Base-by-base conservation (phyloP, 371 early-diverging fungal species). In the Coemansia sp. region DNA sequence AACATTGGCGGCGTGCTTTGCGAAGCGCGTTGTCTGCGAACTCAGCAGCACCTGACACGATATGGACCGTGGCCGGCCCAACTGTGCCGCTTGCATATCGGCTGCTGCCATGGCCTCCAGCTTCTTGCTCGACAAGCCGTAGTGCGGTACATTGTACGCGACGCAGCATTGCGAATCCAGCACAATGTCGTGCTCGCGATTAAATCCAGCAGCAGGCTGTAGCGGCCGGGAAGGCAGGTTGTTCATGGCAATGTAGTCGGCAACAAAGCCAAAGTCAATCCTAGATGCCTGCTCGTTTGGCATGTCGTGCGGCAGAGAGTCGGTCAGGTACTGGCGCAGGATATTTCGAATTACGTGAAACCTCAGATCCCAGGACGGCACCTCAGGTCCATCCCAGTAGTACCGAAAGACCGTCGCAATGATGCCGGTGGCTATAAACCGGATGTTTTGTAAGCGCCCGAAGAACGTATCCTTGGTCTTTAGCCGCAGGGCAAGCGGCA, bases 1-100 rank as follows among this genome's bases (percentile, higher is more conserved):
- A 7, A 5, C 4, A 2, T 52, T 4, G 8, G 40, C 13, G 8
- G 9, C n/a, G 16, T 20, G 40, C 3, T 40, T 6, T 30, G 26
- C 52, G 36, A 41, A 47, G 40, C 55, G 11, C 1, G 31, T 31
- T 0, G 26, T 32, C n/a, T 48, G 49, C 6, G 64, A 10, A 7
- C 73, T 68, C 1, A 64, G 20, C 6, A 73, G 56, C 2, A 67
- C 41, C 55, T 73, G 73, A 51, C 68, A 73, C 5, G 73, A 67
- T 1, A 73, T 57, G 8, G 13, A 48, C 16, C 73, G 68, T 36
- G 58, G 57, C 1, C 45, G 40, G 14, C 55, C 53, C 3, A 36
- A 20, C 26, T 59, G 47, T 1, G 60, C 67, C 1, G 7, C 8
- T 0, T 36, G 26, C 9, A 39, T 43, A 41, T 73, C 73, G 7